Evolutionary conservation across 331 rosid species (phyloP).

Genomic region (Stylosanthes scabra): DNA sequence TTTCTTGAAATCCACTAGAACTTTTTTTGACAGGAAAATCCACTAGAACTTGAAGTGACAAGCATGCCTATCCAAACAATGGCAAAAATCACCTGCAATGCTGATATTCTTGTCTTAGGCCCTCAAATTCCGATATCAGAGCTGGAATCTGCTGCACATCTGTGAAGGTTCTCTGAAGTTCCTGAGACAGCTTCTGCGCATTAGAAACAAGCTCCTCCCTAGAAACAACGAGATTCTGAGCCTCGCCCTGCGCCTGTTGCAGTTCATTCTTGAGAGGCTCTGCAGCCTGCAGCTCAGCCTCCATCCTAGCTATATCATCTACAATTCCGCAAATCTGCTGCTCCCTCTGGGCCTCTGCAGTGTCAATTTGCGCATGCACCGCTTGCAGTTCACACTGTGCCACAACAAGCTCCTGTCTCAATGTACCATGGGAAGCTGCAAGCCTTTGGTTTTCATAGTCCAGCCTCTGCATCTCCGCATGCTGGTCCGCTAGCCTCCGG

Average conservation of each 20-base stretch:
- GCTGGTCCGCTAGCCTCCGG: slow-evolving; percentile 49
- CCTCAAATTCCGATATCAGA: slow-evolving; percentile 69
- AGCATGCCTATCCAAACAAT: not conserved
- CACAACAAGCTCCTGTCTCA: slow-evolving; percentile 80
- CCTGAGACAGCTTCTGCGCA: slow-evolving; percentile 68
- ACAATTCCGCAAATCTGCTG: slow-evolving; percentile 54
- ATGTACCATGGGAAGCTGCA: slow-evolving; percentile 71
- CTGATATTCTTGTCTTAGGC: slow-evolving; percentile 84
- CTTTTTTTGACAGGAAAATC: too few relatives aligned
- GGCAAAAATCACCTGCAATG: slow-evolving; percentile 68
- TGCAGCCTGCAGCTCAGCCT: slow-evolving; percentile 58
- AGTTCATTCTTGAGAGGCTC: slow-evolving; percentile 69
- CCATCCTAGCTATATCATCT: slow-evolving; percentile 79
- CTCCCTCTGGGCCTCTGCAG: slow-evolving; percentile 70
- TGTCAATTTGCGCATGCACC: slow-evolving; percentile 66
- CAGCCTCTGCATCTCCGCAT: slow-evolving; percentile 80
- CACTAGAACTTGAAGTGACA: too few relatives aligned
- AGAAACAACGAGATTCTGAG: slow-evolving; percentile 56
- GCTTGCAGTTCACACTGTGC: slow-evolving; percentile 85
- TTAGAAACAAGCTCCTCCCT: slow-evolving; percentile 77
- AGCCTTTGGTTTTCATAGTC: slow-evolving; percentile 80
- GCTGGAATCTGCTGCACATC: slow-evolving; percentile 80
- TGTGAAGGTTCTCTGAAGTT: slow-evolving; percentile 70
- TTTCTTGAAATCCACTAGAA: not conserved
- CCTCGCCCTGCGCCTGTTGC: slow-evolving; percentile 71